Evolutionary conservation across 305 asterid genomes (phyloP).

Genomic region (Fraxinus dipetala): DNA sequence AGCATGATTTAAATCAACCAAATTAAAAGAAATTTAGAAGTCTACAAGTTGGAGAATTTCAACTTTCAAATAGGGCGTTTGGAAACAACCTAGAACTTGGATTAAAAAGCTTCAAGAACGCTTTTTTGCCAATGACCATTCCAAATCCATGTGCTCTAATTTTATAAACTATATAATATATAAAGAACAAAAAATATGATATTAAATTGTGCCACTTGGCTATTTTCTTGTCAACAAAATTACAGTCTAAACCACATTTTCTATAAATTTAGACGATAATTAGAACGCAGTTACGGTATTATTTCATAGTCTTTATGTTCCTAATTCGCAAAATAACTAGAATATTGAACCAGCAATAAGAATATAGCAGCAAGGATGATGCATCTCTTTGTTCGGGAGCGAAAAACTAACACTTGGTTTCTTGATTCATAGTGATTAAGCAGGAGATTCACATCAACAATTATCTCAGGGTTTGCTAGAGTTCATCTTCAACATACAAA

Average conservation of each 20-base stretch:
- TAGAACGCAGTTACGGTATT: not conserved
- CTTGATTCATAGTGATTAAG: not conserved
- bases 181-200: not conserved
- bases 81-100: not conserved
- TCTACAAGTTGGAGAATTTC: not conserved
- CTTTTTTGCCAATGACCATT: not conserved
- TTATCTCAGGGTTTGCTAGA: not conserved
- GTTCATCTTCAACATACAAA: not conserved
- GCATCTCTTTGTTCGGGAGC: not conserved
- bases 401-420: not conserved
- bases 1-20: not conserved
- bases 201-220: not conserved
- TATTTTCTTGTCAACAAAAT: not conserved
- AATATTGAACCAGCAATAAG: not conserved
- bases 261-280: not conserved
- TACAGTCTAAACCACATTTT: not conserved
- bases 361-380: not conserved
- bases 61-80: not conserved
- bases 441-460: not conserved
- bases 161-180: not conserved
- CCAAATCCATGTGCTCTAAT: not conserved
- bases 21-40: not conserved
- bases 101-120: not conserved
- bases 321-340: not conserved
- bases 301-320: not conserved